phyloP scores from a whole-genome alignment of 768 basidiomycete genomes.

The Mycena pura region DNA sequence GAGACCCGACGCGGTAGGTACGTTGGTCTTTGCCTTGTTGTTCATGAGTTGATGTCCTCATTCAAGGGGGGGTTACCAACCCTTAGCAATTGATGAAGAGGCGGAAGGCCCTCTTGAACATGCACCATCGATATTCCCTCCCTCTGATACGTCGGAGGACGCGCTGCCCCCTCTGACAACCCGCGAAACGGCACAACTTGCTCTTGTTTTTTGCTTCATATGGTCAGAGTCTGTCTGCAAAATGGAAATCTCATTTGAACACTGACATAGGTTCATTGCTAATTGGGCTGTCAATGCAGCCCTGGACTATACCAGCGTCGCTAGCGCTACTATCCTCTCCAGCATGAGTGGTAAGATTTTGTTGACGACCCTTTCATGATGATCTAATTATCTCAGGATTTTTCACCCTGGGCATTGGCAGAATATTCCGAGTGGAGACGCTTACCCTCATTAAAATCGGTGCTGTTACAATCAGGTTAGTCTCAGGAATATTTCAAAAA shows the following conservation, averaged over 20 bases:
- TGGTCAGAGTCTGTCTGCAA: slow-evolving; percentile 54
- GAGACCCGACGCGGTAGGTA: slow-evolving; percentile 12
- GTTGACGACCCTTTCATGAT: background rate
- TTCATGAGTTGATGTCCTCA: background rate
- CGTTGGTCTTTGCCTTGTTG: background rate
- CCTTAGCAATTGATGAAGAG: slow-evolving; percentile 31
- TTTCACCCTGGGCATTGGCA: slow-evolving; percentile 88
- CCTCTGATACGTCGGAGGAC: background rate
- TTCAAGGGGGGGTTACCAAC: slow-evolving; percentile 34
- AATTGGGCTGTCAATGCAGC: slow-evolving; percentile 91
- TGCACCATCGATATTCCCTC: background rate
- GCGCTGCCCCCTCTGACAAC: slow-evolving; percentile 54
- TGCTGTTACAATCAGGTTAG: slow-evolving; percentile 82
- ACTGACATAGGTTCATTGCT: slow-evolving; percentile 68
- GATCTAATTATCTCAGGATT: slow-evolving; percentile 66
- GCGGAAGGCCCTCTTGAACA: background rate
- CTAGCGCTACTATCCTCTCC: slow-evolving; percentile 88
- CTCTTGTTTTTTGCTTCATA: slow-evolving; percentile 80
- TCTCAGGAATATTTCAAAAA: too few species aligned
- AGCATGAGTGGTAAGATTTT: slow-evolving; percentile 79
- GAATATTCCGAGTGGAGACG: slow-evolving; percentile 80
- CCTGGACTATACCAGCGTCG: slow-evolving; percentile 90
- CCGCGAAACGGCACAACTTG: slow-evolving; percentile 78
- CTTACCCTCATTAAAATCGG: slow-evolving; percentile 74
- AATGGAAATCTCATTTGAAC: background rate